Evolutionary conservation across 2,329 filamentous ascomycete genomes (phyloP).

Genomic region (Zymoseptoria tritici): DNA sequence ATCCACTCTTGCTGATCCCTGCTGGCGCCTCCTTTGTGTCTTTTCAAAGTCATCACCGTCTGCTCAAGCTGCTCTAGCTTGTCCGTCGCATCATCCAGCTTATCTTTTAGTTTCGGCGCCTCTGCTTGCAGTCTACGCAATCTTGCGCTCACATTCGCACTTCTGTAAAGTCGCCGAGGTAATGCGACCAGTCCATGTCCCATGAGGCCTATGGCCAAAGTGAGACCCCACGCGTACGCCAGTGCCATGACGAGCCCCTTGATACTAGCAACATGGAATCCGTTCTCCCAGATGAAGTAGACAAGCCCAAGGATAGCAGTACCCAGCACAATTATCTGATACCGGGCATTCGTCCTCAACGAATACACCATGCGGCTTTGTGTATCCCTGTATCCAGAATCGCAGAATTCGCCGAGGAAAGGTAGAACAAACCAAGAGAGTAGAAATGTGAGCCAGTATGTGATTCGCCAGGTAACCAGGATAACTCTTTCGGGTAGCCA

Average conservation of each 20-base stretch:
- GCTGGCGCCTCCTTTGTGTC: constrained; percentile 71
- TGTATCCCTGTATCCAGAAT: constrained; percentile 85
- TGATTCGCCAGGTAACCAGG: constrained; percentile 85
- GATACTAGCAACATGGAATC: constrained; percentile 62
- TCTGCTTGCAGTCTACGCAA: constrained; percentile 68
- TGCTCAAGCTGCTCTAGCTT: constrained; percentile 73
- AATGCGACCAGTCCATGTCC: constrained; percentile 92
- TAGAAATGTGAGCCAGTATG: constrained; percentile 94
- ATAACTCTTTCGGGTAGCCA: constrained; percentile 76
- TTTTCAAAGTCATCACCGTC: constrained; percentile 70
- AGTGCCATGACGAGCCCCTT: constrained; percentile 87
- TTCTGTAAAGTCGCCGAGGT: constrained; percentile 70
- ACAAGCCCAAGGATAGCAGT: constrained; percentile 64
- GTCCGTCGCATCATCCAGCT: constrained; percentile 74
- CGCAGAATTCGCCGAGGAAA: constrained; percentile 86
- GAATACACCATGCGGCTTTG: constrained; percentile 76
- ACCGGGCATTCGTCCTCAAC: constrained; percentile 77
- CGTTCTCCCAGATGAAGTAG: constrained; percentile 76
- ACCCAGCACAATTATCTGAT: constrained; percentile 72
- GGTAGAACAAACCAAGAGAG: constrained; percentile 95
- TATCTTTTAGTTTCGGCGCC: constrained; percentile 78
- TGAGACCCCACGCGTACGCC: constrained; percentile 86
- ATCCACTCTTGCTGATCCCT: constrained; percentile 85
- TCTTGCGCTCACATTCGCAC: constrained; percentile 67
- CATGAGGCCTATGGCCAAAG: constrained; percentile 94